Evolutionary conservation across 2,329 filamentous ascomycete species (phyloP).

Genomic region (Truncatella angustata): DNA sequence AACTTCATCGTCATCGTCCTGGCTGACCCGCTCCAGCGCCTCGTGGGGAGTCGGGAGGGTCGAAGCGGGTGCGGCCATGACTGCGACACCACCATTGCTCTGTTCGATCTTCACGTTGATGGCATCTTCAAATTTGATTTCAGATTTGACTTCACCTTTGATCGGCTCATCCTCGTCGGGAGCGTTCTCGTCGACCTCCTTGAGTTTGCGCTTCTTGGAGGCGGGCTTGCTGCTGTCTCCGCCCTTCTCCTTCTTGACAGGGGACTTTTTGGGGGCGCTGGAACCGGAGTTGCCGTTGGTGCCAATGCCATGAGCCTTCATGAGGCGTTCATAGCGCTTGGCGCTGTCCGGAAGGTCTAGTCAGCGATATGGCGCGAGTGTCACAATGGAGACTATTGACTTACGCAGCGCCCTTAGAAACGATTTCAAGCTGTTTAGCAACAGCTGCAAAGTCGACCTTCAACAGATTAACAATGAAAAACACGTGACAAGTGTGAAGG

Average conservation of each 20-base stretch:
- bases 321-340: slow-evolving; percentile 66
- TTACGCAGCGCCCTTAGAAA: slow-evolving; percentile 69
- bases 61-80: slow-evolving; percentile 4
- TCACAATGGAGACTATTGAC: slow-evolving; percentile 28
- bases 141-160: slow-evolving; percentile 33
- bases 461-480: slow-evolving; percentile 6
- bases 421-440: slow-evolving; percentile 61
- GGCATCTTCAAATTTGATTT: slow-evolving; percentile 28
- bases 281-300: slow-evolving; percentile 23
- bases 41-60: slow-evolving; percentile 8
- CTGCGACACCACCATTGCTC: slow-evolving; percentile 14
- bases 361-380: background rate
- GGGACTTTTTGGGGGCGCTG: slow-evolving; percentile 12
- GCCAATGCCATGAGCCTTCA: slow-evolving; percentile 55
- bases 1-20: slow-evolving; percentile 28
- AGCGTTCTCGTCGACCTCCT: slow-evolving; percentile 33
- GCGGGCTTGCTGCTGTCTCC: slow-evolving; percentile 12
- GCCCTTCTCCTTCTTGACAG: slow-evolving; percentile 17
- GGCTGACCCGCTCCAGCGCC: background rate
- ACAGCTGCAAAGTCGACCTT: slow-evolving; percentile 67
- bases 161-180: slow-evolving; percentile 30
- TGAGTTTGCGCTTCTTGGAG: slow-evolving; percentile 31
- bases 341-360: slow-evolving; percentile 42
- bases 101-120: slow-evolving; percentile 27
- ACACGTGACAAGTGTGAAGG: background rate